Evolutionary conservation across 176 grass and related monocot genomes (phyloP).

Genomic region (Triticum dicoccoides): DNA sequence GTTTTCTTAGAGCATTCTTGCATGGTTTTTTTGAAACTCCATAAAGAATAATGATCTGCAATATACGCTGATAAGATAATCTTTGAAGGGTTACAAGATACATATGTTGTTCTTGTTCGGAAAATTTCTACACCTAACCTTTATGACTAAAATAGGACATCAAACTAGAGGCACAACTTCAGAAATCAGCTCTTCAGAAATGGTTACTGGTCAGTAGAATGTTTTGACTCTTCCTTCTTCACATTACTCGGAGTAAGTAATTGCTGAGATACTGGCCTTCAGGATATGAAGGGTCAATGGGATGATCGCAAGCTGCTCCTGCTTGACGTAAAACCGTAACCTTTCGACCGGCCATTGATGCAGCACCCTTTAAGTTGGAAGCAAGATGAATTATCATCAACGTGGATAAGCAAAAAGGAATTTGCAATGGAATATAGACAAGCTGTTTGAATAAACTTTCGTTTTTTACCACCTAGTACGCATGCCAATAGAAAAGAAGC

Average conservation of each 20-base stretch:
- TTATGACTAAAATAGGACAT: conserved; percentile 10
- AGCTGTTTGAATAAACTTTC: not conserved
- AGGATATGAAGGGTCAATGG: conserved; percentile 74
- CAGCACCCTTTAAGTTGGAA: conserved; percentile 66
- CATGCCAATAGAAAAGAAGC: not conserved
- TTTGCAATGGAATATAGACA: not conserved
- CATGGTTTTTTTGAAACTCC: not conserved
- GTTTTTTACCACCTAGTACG: not conserved
- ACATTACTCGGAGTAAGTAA: conserved; percentile 73
- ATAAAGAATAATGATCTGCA: not conserved
- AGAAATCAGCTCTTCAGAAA: not conserved
- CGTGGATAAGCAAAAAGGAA: not conserved
- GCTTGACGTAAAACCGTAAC: conserved; percentile 87
- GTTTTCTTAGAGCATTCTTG: not conserved
- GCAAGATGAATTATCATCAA: conserved; percentile 1
- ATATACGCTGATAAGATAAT: not conserved
- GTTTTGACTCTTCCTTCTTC: conserved; percentile 12
- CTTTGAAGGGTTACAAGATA: not conserved
- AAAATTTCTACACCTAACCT: not conserved
- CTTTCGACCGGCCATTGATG: conserved; percentile 64
- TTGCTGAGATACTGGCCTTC: conserved; percentile 90
- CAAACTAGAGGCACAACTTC: not conserved
- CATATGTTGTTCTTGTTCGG: not conserved
- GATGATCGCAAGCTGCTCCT: conserved; percentile 82
- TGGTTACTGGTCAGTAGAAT: not conserved